Percentiles rank a stretch among this genome's conserved stretches.
phyloP scores from a whole-genome alignment of 1,139 yeast genomes.

The Kodamaea alishanica region DNA sequence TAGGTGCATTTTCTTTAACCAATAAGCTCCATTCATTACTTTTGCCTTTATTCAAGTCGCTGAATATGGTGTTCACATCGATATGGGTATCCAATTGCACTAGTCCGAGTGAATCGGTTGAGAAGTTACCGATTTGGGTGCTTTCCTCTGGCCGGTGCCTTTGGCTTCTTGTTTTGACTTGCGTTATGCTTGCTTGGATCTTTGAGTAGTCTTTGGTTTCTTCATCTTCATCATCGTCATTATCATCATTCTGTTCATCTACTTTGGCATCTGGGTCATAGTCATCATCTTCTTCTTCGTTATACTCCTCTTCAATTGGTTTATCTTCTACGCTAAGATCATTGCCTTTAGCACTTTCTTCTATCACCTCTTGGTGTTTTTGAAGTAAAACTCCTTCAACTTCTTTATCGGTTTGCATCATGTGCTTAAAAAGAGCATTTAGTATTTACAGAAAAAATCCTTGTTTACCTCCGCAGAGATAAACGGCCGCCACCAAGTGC shows the following conservation, averaged over 20 bases:
- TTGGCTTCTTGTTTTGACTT: conserved; percentile 40
- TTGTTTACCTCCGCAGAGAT: conserved; percentile 2
- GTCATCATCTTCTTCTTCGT: conserved; percentile 66
- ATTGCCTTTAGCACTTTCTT: neutral
- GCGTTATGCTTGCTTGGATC: conserved; percentile 29
- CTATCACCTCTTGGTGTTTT: neutral
- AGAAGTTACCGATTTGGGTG: conserved; percentile 16
- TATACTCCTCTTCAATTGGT: conserved; percentile 29
- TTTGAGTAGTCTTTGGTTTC: conserved; percentile 34
- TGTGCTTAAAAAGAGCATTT: too few species aligned
- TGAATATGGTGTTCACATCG: conserved; percentile 37
- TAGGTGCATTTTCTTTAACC: conserved; percentile 40
- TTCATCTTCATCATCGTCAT: conserved; percentile 22
- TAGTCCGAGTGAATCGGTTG: conserved; percentile 24
- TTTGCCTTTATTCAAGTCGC: conserved; percentile 21
- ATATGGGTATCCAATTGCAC: conserved; percentile 24
- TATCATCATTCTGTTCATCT: conserved; percentile 17
- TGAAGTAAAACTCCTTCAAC: neutral
- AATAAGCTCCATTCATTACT: conserved; percentile 11
- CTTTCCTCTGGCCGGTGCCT: conserved; percentile 13
- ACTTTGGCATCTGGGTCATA: conserved; percentile 46
- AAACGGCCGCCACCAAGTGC: neutral
- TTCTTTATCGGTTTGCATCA: neutral
- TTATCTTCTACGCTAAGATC: conserved; percentile 8
- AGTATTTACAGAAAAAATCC: too few species aligned